Evolutionary conservation across 1,284 basidiomycete genomes (phyloP), one percentile per base, ranked within the genome.

Genomic region (Caloboletus inedulis): DNA sequence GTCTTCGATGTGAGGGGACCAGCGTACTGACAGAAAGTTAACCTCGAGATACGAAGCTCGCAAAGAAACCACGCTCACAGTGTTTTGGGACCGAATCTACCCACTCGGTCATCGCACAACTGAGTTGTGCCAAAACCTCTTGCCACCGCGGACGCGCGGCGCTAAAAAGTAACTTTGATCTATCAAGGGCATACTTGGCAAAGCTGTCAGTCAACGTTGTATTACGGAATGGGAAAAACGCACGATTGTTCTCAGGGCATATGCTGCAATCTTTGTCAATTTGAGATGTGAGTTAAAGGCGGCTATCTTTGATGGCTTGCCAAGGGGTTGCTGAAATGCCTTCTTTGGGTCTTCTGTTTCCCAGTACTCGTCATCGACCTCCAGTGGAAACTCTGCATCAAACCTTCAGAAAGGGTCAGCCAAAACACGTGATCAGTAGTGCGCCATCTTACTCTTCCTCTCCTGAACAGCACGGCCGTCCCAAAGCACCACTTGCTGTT

Each of bases 281-380:
- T 82, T 85, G 59, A 91, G 76, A 62, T 81, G 76, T 35, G 79
- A 77, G 54, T 82, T 84, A 66, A 93, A 94, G 3, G 76, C 80
- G 0, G 81, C 69, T 21, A 91, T 71, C 21, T 69, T 70, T 25
- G 84, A 80, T n/a, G 85, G 84, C 52, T 79, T 76, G 7, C 74
- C 80, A 8, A 70, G 61, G 1, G 90, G 91, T 61, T 92, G 91
- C 45, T 71, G 72, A 64, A 87, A 88, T 21, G 73, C 72, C 41
- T 68, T 54, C 19, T 74, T 64, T 5, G 77, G 74, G 50, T 79
- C 73, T 3, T 77, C 74, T 47, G 73, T 65, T 60, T 83, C 80
- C 90, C 89, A 93, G 62, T 84, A 91, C 57, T 93, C 89, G 63
- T 96, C 94, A 58, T 94, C 88, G 7, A 94, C 85, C 63, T 91